phyloP scores from a whole-genome alignment of 371 early-diverging fungal species.

The Mucor indicus region DNA sequence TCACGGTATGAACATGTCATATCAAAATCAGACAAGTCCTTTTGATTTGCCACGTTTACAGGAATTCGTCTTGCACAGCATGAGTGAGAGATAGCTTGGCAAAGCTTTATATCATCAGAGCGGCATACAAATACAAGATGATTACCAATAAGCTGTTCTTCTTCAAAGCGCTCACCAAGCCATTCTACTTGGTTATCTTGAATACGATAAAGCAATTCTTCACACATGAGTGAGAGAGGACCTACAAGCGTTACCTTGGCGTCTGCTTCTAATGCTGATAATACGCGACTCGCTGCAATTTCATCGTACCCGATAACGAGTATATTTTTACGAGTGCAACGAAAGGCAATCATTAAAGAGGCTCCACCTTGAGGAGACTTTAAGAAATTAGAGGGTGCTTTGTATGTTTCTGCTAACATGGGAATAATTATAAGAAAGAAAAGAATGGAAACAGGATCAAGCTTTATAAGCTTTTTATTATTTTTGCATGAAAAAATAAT shows the following conservation, averaged over 20 bases:
- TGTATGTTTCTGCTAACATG: too few relatives aligned
- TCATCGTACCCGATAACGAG: conserved; percentile 65
- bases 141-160: conserved; percentile 4
- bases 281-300: conserved; percentile 64
- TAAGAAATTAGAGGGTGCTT: too few relatives aligned
- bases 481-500: too few relatives aligned
- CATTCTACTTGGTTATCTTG: conserved; percentile 44
- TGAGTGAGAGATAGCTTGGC: conserved; percentile 1
- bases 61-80: conserved; percentile 62
- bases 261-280: conserved; percentile 68
- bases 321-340: conserved; percentile 48
- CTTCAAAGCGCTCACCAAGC: conserved; percentile 12
- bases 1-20: conserved; percentile 72
- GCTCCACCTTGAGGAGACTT: conserved; percentile 60
- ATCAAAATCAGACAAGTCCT: conserved; percentile 76
- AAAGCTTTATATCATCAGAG: conserved; percentile 22
- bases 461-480: too few relatives aligned
- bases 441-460: too few relatives aligned
- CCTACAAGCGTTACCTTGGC: conserved; percentile 57
- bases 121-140: conserved; percentile 27
- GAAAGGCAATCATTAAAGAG: conserved; percentile 67
- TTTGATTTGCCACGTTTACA: conserved; percentile 74
- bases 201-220: conserved; percentile 55
- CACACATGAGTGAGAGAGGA: conserved; percentile 29
- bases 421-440: too few relatives aligned